Evolutionary conservation across 441 rosid genomes (phyloP).

Genomic region (Populus hybrid): DNA sequence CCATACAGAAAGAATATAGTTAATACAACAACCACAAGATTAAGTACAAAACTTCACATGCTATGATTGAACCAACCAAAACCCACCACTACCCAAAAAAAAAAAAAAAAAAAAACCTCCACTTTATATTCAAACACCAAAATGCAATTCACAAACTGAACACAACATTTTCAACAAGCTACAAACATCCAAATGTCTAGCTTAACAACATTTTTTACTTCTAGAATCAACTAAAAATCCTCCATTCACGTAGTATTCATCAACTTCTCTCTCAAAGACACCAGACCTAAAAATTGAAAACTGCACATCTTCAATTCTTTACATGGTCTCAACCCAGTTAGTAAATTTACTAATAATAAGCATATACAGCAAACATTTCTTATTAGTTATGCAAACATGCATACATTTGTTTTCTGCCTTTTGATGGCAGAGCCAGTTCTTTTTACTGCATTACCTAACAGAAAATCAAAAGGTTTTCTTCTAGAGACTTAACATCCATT

Average conservation of each 20-base stretch:
- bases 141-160: not conserved
- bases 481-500: not conserved
- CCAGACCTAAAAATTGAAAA: not conserved
- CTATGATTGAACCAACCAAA: not conserved
- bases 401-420: not conserved
- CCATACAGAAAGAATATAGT: too few species aligned
- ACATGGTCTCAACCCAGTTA: not conserved
- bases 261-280: not conserved
- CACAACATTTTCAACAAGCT: not conserved
- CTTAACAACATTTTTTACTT: not conserved
- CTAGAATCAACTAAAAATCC: not conserved
- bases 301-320: not conserved
- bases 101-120: not conserved
- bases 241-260: not conserved
- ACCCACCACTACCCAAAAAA: not conserved
- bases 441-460: not conserved
- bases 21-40: not conserved
- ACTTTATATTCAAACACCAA: not conserved
- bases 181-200: not conserved
- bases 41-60: not conserved
- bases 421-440: not conserved
- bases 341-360: not conserved
- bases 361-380: not conserved
- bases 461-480: not conserved
- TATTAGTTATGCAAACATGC: not conserved